Evolutionary conservation across 306 rosid genomes (phyloP).

Genomic region (Clitoria ternatea): DNA sequence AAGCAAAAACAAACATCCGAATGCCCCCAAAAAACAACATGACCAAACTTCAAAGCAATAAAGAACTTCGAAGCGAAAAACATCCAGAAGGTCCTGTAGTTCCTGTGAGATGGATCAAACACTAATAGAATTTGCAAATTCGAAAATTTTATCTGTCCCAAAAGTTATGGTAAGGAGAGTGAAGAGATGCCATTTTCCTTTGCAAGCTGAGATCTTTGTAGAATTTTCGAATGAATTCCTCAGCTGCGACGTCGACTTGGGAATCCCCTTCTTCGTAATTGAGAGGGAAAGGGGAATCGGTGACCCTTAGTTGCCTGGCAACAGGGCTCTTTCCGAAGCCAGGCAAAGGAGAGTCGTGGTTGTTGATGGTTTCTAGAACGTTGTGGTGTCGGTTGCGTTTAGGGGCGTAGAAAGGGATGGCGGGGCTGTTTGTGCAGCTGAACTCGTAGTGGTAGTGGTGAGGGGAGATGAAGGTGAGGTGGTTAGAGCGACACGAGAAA

Average conservation of each 20-base stretch:
- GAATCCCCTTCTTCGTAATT: conserved; percentile 57
- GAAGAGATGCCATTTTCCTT: conserved; percentile 30
- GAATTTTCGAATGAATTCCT: conserved; percentile 73
- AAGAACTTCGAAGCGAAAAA: too few relatives aligned
- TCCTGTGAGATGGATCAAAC: too few relatives aligned
- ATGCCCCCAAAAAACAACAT: not conserved
- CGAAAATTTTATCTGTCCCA: conserved; percentile 29
- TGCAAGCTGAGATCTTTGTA: conserved; percentile 61
- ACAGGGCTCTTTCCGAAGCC: conserved; percentile 79
- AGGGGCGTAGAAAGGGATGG: conserved; percentile 31
- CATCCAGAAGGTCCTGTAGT: too few relatives aligned
- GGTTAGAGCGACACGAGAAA: conserved; percentile 54
- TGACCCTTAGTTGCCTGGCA: conserved; percentile 66
- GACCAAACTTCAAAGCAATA: not conserved
- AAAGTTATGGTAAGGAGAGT: conserved; percentile 42
- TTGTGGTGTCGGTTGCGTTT: too few relatives aligned
- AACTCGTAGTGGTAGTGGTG: conserved; percentile 82
- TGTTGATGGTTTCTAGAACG: conserved; percentile 57
- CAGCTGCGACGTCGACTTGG: conserved; percentile 69
- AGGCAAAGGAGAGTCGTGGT: conserved; percentile 30
- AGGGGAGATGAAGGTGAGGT: conserved; percentile 54
- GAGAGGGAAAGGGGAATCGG: conserved; percentile 83
- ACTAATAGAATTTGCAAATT: too few relatives aligned
- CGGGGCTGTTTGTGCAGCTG: conserved; percentile 94
- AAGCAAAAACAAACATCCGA: not conserved